phyloP scores from a whole-genome alignment of 257 asterid species.

The Apocynum venetum region DNA sequence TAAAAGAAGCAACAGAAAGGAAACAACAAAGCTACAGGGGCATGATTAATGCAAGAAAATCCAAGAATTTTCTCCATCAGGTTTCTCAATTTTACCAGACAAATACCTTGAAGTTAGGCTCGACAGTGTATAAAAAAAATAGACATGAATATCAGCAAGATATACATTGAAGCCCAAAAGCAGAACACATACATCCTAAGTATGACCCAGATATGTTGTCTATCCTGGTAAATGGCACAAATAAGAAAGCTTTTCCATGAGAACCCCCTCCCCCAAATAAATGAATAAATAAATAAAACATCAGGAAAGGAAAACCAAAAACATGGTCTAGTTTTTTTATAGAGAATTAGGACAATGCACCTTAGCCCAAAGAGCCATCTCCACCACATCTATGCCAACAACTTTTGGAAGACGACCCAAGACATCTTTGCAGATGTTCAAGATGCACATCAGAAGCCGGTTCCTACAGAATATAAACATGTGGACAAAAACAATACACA shows the following conservation, averaged over 20 bases:
- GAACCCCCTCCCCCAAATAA: neutral
- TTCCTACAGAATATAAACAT: conserved; percentile 47
- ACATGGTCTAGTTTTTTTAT: neutral
- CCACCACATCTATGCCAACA: conserved; percentile 95
- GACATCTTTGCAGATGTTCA: conserved; percentile 79
- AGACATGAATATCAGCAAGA: neutral
- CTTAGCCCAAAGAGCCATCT: conserved; percentile 99
- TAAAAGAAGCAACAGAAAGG: neutral
- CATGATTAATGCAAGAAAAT: neutral
- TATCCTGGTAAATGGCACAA: neutral
- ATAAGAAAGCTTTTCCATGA: neutral
- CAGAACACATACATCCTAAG: neutral
- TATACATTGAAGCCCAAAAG: neutral
- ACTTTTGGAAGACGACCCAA: conserved; percentile 90
- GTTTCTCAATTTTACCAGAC: neutral
- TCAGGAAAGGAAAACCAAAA: neutral
- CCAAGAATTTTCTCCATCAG: neutral
- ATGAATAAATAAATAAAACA: no score
- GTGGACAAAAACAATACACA: neutral
- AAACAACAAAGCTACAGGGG: neutral
- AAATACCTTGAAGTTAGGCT: neutral
- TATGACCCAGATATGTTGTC: neutral
- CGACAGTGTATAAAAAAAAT: neutral
- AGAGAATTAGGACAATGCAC: conserved; percentile 35
- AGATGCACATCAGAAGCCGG: conserved; percentile 73